These are phyloP conservation scores for Alternaria brassicicola DNA, from an alignment of 2,329 filamentous ascomycete species.

Conservation along the genomic window DNA sequence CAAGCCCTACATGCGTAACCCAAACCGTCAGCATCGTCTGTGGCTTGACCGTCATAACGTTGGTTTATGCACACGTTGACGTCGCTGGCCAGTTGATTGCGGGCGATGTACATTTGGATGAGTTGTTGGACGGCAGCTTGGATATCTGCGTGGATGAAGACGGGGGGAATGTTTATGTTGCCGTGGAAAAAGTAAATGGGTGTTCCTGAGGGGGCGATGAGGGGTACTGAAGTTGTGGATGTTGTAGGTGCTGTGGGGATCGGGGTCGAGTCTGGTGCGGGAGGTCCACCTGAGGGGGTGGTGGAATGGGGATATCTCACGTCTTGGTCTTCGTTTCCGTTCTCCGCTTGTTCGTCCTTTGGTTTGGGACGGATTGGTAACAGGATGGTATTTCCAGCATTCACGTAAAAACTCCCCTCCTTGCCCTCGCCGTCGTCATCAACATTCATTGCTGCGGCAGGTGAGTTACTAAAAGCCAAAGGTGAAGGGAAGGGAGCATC, in stretches of 20 bases:
- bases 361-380: not conserved
- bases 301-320: too few relatives aligned
- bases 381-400: too few relatives aligned
- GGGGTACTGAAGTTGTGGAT: not conserved
- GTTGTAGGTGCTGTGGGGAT: not conserved
- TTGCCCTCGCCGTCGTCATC: not conserved
- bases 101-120: not conserved
- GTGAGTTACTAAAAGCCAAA: not conserved
- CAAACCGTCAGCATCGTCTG: not conserved
- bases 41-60: not conserved
- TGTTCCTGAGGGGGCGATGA: not conserved
- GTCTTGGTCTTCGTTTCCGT: not conserved
- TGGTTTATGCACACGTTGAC: not conserved
- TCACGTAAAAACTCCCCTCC: not conserved
- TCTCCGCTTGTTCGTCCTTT: not conserved
- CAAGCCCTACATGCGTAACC: not conserved
- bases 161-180: not conserved
- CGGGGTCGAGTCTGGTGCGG: not conserved
- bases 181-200: not conserved
- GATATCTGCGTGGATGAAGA: not conserved
- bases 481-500: not conserved
- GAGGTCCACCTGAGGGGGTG: not conserved
- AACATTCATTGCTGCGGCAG: not conserved
- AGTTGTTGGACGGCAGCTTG: not conserved
- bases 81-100: not conserved